Conservation (phyloP, 2,329 filamentous ascomycete genomes). For the Alternaria arbusti region DNA sequence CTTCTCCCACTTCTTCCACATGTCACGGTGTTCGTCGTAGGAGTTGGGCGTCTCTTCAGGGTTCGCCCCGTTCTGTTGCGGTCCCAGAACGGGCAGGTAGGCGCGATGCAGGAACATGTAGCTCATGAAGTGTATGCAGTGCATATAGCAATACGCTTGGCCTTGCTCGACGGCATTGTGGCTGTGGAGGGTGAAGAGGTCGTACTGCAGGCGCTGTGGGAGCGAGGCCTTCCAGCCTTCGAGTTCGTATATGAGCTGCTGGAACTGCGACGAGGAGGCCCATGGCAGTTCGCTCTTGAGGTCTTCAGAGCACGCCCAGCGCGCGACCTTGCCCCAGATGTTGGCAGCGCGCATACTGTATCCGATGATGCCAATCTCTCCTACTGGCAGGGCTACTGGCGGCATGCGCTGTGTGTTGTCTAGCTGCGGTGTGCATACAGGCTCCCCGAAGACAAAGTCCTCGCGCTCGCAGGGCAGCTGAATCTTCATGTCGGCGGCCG, state of each 20-base stretch:
- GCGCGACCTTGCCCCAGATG: slow-evolving; percentile 51
- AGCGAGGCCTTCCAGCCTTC: slow-evolving; percentile 46
- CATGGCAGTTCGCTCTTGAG: slow-evolving; percentile 48
- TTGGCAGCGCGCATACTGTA: slow-evolving; percentile 50
- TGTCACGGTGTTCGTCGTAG: slow-evolving; percentile 40
- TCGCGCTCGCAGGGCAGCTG: slow-evolving; percentile 51
- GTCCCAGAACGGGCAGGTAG: slow-evolving; percentile 48
- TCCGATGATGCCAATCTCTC: slow-evolving; percentile 48
- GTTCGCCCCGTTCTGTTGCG: slow-evolving; percentile 32
- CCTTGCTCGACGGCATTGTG: slow-evolving; percentile 52
- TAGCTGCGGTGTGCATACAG: slow-evolving; percentile 44
- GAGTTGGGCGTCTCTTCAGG: slow-evolving; percentile 41
- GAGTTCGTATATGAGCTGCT: slow-evolving; percentile 44
- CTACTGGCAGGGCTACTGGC: slow-evolving; percentile 33
- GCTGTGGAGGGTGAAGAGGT: slow-evolving; percentile 47
- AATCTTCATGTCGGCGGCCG: slow-evolving; percentile 45
- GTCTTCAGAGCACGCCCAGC: slow-evolving; percentile 49
- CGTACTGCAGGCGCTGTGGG: slow-evolving; percentile 46
- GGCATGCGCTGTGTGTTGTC: slow-evolving; percentile 41
- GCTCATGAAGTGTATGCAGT: slow-evolving; percentile 52
- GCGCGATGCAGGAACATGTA: slow-evolving; percentile 52
- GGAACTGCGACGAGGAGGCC: slow-evolving; percentile 45
- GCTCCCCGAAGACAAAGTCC: slow-evolving; percentile 49
- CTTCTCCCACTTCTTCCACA: slow-evolving; percentile 48
- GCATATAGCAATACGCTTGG: slow-evolving; percentile 52